Percentiles rank a stretch among this genome's conserved stretches.
Conservation (phyloP, 306 rosid species). For the Rosa chinensis region DNA sequence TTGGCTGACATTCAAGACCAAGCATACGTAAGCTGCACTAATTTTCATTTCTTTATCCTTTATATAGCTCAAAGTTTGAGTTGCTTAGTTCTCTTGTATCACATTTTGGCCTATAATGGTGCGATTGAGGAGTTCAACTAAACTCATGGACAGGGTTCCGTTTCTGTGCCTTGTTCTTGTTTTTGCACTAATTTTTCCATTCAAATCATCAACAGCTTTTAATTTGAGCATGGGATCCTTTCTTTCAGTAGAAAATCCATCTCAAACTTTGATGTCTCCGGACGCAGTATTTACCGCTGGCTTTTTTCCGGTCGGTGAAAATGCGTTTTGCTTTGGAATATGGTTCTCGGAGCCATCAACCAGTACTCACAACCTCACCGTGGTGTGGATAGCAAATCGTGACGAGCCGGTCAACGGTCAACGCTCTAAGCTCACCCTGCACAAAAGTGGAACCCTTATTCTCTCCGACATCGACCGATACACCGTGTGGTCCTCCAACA, state of each 20-base stretch:
- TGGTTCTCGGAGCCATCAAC: constrained; percentile 31
- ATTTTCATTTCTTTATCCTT: not conserved
- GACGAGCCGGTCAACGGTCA: constrained; percentile 43
- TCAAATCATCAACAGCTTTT: constrained; percentile 14
- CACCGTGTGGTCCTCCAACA: constrained; percentile 47
- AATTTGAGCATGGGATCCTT: constrained; percentile 37
- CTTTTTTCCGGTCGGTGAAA: constrained; percentile 43
- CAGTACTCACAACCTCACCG: constrained; percentile 9
- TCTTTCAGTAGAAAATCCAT: constrained; percentile 32
- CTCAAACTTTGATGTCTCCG: constrained; percentile 33
- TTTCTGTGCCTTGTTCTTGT: constrained; percentile 10
- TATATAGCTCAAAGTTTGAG: not conserved
- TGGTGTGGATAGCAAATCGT: constrained; percentile 60
- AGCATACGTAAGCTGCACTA: not conserved
- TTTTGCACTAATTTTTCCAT: not conserved
- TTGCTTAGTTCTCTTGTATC: not conserved
- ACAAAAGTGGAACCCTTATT: constrained; percentile 35
- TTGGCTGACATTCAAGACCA: not conserved
- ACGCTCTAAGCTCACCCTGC: constrained; percentile 43
- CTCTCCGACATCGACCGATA: constrained; percentile 34
- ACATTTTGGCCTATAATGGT: not conserved
- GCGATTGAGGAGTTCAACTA: not conserved
- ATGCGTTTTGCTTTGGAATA: constrained; percentile 53
- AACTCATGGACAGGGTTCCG: constrained; percentile 21
- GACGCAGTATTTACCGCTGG: constrained; percentile 49